Conservation (phyloP, 208 protist species). For the Trypanosomatidae sp. region DNA sequence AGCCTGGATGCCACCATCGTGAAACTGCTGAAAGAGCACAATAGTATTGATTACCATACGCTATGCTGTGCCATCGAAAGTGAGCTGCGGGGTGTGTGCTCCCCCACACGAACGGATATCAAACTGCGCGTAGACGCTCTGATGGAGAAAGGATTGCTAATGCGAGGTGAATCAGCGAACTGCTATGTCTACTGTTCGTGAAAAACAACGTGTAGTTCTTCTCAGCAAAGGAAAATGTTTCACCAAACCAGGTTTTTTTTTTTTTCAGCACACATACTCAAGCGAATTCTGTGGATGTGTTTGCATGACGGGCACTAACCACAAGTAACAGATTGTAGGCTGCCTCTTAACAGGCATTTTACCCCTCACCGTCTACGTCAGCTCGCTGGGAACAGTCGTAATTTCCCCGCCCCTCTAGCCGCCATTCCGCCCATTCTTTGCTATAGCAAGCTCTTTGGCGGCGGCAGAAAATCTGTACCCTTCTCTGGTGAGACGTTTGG, state of each 20-base stretch:
- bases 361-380: background rate
- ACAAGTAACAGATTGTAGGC: background rate
- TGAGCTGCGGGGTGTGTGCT: conserved; percentile 30
- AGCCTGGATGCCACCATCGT: conserved; percentile 70
- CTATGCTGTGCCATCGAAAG: conserved; percentile 44
- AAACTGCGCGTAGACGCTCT: conserved; percentile 61
- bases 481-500: background rate
- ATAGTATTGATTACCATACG: conserved; percentile 45
- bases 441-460: background rate
- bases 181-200: conserved; percentile 31
- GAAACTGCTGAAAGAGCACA: conserved; percentile 62
- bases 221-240: background rate
- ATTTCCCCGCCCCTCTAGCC: background rate
- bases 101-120: conserved; percentile 46
- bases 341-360: background rate
- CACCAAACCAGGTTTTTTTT: background rate
- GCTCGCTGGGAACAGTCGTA: background rate
- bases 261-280: background rate
- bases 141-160: conserved; percentile 71
- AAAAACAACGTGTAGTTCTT: background rate
- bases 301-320: background rate
- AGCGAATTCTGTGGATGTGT: background rate
- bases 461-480: background rate
- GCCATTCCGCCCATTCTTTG: background rate
- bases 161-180: conserved; percentile 30